A percentile compares a stretch with the other conserved stretches of the same genome.
Evolutionary conservation across 495 filamentous ascomycete species (phyloP).

Genomic region (Oleoguttula mirabilis): DNA sequence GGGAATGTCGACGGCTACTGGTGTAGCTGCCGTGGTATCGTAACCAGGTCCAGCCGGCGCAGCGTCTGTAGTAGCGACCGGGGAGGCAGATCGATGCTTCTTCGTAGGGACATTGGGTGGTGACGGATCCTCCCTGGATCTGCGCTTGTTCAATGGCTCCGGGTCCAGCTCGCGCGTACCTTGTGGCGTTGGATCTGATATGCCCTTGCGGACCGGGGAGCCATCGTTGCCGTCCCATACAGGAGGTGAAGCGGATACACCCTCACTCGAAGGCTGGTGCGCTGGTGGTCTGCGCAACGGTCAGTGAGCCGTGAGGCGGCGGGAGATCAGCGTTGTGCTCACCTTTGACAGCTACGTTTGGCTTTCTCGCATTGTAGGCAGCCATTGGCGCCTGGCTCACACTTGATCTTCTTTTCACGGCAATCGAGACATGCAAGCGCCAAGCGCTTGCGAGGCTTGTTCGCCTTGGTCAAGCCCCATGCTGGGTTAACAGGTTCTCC

Average conservation of each 20-base stretch:
- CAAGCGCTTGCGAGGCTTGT: conserved; percentile 77
- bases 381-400: conserved; percentile 72
- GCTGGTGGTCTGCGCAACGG: conserved; percentile 3
- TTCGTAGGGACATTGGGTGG: conserved; percentile 13
- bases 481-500: conserved; percentile 78
- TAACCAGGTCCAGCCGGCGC: neutral
- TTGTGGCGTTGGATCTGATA: conserved; percentile 8
- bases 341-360: conserved; percentile 73
- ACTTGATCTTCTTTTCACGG: conserved; percentile 94
- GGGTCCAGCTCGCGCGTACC: neutral
- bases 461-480: conserved; percentile 88
- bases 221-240: neutral
- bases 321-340: conserved; percentile 33
- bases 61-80: neutral
- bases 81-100: conserved; percentile 19
- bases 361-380: conserved; percentile 89
- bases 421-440: conserved; percentile 85
- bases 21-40: neutral
- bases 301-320: conserved; percentile 1
- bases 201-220: conserved; percentile 8
- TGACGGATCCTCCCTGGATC: conserved; percentile 12
- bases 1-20: neutral
- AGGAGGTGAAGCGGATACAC: no score
- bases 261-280: conserved; percentile 24
- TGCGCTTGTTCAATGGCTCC: conserved; percentile 12